These are phyloP conservation scores for Epichloe uncinata DNA, from an alignment of 2,329 filamentous ascomycete genomes.

Conservation along the genomic window DNA sequence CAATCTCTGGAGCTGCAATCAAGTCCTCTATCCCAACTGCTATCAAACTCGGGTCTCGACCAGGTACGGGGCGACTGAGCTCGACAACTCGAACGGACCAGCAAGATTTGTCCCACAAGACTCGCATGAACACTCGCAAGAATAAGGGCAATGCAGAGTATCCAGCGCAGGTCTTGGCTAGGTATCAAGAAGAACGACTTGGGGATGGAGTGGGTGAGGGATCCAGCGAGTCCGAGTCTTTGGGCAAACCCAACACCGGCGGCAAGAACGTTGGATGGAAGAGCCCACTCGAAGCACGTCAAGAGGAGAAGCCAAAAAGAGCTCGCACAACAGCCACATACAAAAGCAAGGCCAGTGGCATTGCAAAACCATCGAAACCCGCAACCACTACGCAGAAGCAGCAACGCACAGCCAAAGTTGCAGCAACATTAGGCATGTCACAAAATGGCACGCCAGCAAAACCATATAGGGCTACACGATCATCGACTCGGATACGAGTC, in stretches of 20 bases:
- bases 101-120: slow-evolving; percentile 20
- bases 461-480: slow-evolving; percentile 18
- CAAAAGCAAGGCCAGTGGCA: slow-evolving; percentile 13
- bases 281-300: slow-evolving; percentile 17
- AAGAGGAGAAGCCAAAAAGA: slow-evolving; percentile 13
- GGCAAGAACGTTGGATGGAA: slow-evolving; percentile 23
- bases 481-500: slow-evolving; percentile 8
- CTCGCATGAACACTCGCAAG: slow-evolving; percentile 20
- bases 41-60: slow-evolving; percentile 18
- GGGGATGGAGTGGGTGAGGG: slow-evolving; percentile 7
- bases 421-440: slow-evolving; percentile 20
- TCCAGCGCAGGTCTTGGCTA: slow-evolving; percentile 21
- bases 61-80: slow-evolving; percentile 8
- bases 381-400: slow-evolving; percentile 12
- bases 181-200: slow-evolving; percentile 12
- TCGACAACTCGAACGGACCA: slow-evolving; percentile 15
- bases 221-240: background rate
- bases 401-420: slow-evolving; percentile 16
- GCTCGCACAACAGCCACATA: slow-evolving; percentile 10
- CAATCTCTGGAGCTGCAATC: slow-evolving; percentile 4
- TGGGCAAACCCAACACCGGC: slow-evolving; percentile 6
- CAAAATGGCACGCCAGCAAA: slow-evolving; percentile 23
- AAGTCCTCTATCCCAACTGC: slow-evolving; percentile 23
- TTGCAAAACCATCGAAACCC: slow-evolving; percentile 16
- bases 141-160: slow-evolving; percentile 24